Base-by-base conservation (phyloP, 306 rosid species). In the Benincasa hispida region DNA sequence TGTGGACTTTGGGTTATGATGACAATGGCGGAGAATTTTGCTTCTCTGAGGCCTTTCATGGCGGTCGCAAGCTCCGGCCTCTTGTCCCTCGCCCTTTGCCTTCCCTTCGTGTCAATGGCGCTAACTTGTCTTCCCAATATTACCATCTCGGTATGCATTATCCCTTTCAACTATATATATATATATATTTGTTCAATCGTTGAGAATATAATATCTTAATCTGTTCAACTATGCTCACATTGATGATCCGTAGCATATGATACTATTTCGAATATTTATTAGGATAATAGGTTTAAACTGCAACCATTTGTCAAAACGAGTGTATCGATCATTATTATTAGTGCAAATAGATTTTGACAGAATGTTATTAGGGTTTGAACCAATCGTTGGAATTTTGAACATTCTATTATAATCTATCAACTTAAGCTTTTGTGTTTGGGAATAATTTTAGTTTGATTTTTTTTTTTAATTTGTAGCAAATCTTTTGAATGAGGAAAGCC, bases 1-100 rank as follows among this genome's bases (percentile, higher is more conserved):
- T 91, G 98, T 90, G 97, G 97, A 94, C 89, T 88, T 85, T 90
- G 80, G 96, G 91, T 35, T 90, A 87, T 77, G 87, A 90, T 67
- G 93, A 88, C 39, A 37, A n/a, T 57, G 86, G 81, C 12, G 82
- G 75, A 35, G 95, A 91, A 10, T 84, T 89, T 77, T 87, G 83
- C 90, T 73, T 91, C 79, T 66, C 83, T 13, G 93, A 88, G 77
- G 70, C 96, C 48, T 85, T 88, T 79, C 80, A 57, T 55, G 74
- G 69, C 55, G 88, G 83, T 61, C 83, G 94, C 51, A 91, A 90
- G 87, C 92, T 89, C 39, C 84, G 93, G 60, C 93, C 97, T 69
- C 89, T 93, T 62, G 82, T 91, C 67, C 94, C 97, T 67, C 85
- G 92, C 74, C 88, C 92, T 1, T 57, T 83, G 11, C 37, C 86